Conservation (phyloP, 192 early-diverging fungal species). For the Mortierella alpina region DNA sequence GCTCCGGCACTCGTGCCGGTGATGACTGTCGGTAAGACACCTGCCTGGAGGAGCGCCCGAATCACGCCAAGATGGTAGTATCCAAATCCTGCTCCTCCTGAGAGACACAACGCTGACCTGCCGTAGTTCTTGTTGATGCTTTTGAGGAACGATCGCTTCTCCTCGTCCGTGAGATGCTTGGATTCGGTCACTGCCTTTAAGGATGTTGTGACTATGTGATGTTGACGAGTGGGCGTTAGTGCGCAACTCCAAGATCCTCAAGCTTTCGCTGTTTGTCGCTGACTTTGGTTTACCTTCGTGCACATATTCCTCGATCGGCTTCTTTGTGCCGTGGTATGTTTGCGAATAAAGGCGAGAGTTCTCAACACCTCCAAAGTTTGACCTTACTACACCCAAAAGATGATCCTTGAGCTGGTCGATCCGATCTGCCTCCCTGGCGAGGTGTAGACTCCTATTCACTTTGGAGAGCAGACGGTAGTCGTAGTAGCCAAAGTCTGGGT, state of each 20-base stretch:
- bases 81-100: slow-evolving; percentile 79
- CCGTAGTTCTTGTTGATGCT: slow-evolving; percentile 76
- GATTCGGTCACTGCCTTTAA: slow-evolving; percentile 51
- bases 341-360: slow-evolving; percentile 78
- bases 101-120: slow-evolving; percentile 79
- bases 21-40: slow-evolving; percentile 77
- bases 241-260: not conserved
- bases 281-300: slow-evolving; percentile 61
- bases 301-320: slow-evolving; percentile 74
- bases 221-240: not conserved
- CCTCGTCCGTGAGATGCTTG: slow-evolving; percentile 53
- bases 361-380: slow-evolving; percentile 82
- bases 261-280: not conserved
- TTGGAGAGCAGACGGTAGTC: slow-evolving; percentile 74
- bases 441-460: slow-evolving; percentile 58
- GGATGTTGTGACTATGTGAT: slow-evolving; percentile 57
- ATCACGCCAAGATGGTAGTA: slow-evolving; percentile 81
- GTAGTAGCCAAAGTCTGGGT: slow-evolving; percentile 68
- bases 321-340: slow-evolving; percentile 81
- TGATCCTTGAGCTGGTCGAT: slow-evolving; percentile 61
- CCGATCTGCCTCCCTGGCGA: slow-evolving; percentile 48
- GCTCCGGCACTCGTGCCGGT: slow-evolving; percentile 81
- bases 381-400: slow-evolving; percentile 71
- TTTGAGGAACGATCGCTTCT: slow-evolving; percentile 74
- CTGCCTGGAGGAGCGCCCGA: slow-evolving; percentile 75